These are phyloP conservation scores for Alloascoidea hylecoeti DNA, from an alignment of 805 yeast species.

Conservation along the genomic window DNA sequence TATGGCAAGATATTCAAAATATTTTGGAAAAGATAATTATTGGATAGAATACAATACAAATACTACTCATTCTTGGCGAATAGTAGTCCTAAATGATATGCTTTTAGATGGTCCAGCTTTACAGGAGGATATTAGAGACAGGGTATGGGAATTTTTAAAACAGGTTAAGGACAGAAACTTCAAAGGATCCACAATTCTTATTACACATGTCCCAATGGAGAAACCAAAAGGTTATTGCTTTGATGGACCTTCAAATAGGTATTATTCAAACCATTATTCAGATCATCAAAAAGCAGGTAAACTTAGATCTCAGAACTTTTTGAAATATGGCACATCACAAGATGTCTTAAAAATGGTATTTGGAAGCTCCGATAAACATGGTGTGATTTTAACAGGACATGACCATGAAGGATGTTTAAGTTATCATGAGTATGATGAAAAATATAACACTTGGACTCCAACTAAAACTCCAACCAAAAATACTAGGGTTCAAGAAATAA, in stretches of 20 bases:
- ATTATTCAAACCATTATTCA: conserved; percentile 38
- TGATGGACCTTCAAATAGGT: conserved; percentile 70
- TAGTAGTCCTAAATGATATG: conserved; percentile 78
- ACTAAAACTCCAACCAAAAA: conserved; percentile 21
- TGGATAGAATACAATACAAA: conserved; percentile 57
- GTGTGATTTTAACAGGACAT: conserved; percentile 84
- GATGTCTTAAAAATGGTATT: conserved; percentile 61
- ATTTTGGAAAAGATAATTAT: conserved; percentile 79
- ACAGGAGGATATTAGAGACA: conserved; percentile 52
- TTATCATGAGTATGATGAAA: conserved; percentile 34
- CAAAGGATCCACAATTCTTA: conserved; percentile 64
- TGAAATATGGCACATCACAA: conserved; percentile 52
- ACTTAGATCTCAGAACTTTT: conserved; percentile 65
- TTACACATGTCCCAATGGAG: conserved; percentile 85
- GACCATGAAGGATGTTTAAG: conserved; percentile 91
- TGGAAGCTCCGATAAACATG: conserved; percentile 42
- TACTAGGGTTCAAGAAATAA: conserved; percentile 49
- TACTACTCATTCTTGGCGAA: conserved; percentile 63
- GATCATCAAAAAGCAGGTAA: conserved; percentile 29
- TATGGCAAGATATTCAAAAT: conserved; percentile 56
- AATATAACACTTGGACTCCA: conserved; percentile 43
- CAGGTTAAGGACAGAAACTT: conserved; percentile 40
- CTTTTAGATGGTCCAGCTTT: conserved; percentile 84
- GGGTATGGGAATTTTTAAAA: conserved; percentile 63
- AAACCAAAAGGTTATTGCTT: conserved; percentile 71